phyloP scores from a whole-genome alignment of 1,284 basidiomycete species.

The Porodaedalea pini region DNA sequence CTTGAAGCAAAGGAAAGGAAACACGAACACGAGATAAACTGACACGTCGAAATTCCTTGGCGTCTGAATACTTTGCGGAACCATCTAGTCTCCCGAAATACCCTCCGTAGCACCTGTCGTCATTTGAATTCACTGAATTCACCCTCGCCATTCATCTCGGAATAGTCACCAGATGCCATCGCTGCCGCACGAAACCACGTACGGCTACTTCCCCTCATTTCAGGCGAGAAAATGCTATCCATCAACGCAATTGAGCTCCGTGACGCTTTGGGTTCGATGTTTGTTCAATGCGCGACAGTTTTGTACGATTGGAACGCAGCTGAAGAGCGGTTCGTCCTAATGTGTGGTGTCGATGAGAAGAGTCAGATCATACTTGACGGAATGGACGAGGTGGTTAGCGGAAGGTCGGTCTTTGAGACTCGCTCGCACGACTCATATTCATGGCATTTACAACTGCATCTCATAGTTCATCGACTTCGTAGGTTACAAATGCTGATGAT shows the following conservation, averaged over 20 bases:
- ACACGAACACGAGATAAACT: not conserved
- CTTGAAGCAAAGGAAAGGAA: not conserved
- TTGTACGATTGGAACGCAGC: conserved; percentile 57
- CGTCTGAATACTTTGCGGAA: not conserved
- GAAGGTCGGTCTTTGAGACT: conserved; percentile 40
- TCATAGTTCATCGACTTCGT: conserved; percentile 60
- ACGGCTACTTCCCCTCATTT: conserved; percentile 41
- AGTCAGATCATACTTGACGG: conserved; percentile 48
- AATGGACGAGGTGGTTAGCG: conserved; percentile 49
- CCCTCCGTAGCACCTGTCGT: conserved; percentile 37
- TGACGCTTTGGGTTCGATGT: conserved; percentile 46
- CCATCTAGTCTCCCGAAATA: conserved; percentile 38
- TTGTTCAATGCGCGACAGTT: conserved; percentile 62
- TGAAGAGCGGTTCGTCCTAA: conserved; percentile 48
- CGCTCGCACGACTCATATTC: not conserved
- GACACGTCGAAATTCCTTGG: not conserved
- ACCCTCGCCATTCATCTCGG: conserved; percentile 56
- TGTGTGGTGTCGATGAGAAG: conserved; percentile 29
- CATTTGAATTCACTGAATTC: conserved; percentile 26
- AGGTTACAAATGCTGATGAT: conserved; percentile 53
- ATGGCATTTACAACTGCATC: conserved; percentile 43
- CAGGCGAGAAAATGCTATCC: conserved; percentile 37
- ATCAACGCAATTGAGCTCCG: conserved; percentile 46
- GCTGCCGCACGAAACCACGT: conserved; percentile 48
- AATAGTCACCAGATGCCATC: conserved; percentile 50